Evolutionary conservation across 192 early-diverging fungal genomes (phyloP), one percentile per base, ranked within the genome.

Genomic region (Umbelopsis ramanniana): DNA sequence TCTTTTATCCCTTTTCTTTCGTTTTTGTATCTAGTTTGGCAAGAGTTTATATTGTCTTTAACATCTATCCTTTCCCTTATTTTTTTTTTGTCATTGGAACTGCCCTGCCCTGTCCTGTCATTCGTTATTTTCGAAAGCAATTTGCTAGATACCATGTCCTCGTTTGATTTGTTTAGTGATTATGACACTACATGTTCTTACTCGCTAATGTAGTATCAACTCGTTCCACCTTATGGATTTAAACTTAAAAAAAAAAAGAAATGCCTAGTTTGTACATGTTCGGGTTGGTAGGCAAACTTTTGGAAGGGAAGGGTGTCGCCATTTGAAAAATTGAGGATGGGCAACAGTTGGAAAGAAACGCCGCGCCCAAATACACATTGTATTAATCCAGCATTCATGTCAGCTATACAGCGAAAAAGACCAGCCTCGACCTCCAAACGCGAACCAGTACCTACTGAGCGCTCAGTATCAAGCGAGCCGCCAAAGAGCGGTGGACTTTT

Each of bases 21-120:
- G 11, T 43, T 43, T 43, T 43, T 63, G 57, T 63, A 63, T 63
- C 57, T 63, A 63, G 23, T n/a, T 63, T 26, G 26, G 26, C 57
- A 63, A 35, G 57, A 35, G 26, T 63, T n/a, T 37, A 29, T 43
- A 29, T 35, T 63, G 57, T 37, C 57, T 63, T 29, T 63, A 23
- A 35, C 57, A 63, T 63, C 26, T 63, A 63, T 35, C 12, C 57
- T 37, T 63, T 37, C 9, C 14, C 33, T 37, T 63, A 3, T 19
- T 0, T 35, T 1, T 15, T 37, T n/a, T n/a, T n/a, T n/a, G n/a
- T n/a, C 26, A 12, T 37, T 26, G 17, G 57, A 37, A 37, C 26
- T 12, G 15, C 29, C 29, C 29, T 29, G 29, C 29, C 29, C 29
- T 37, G 1, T 63, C 26, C 53, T 54, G 53, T 54, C 53, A 54